Base-by-base conservation (phyloP, 768 basidiomycete species). In the Tylopilus felleus region DNA sequence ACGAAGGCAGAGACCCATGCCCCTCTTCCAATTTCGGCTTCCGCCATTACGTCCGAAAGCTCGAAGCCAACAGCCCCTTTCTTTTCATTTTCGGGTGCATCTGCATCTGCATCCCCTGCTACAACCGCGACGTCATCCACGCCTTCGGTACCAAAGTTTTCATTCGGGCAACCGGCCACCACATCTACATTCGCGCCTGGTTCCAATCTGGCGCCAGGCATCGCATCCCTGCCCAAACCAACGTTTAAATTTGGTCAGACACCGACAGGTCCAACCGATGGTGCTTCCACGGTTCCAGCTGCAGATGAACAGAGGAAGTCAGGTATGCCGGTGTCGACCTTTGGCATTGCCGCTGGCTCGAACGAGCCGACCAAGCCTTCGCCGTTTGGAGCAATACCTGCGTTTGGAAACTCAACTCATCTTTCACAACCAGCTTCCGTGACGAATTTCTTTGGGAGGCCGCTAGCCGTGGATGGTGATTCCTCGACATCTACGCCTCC, bases 331-430 rank as follows among this genome's bases (percentile, higher is more conserved):
- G 63, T 68, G 7, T 54, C 61, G 10, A 47, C 38, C 21, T 60
- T 64, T 41, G 61, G 59, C 14, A 8, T 40, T 22, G 21, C 47
- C 3, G 21, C 61, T 43, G 59, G 64, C 14, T 57, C 60, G 5
- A 66, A 69, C 21, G 51, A 60, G 19, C 50, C 59, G 12, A 40
- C 62, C 31, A 74, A 69, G 43, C 42, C 68, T 52, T 59, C 64
- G 8, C 35, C 64, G 12, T 60, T 55, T 25, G 64, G 45, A 52
- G 22, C 46, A 33, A 19, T 40, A 14, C 51, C 66, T 48, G 31
- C 52, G 25, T 71, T 72, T 53, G 60, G 63, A 19, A 53, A 58
- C 35, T 64, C 65, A 17, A 16, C 53, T 46, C 57, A 49, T 46
- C 48, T 57, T 40, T 47, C 55, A 13, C 51, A 64, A 8, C 39